Evolutionary conservation across 257 asterid species (phyloP), one percentile per base, ranked within the genome.

Genomic region (Eucommia ulmoides): DNA sequence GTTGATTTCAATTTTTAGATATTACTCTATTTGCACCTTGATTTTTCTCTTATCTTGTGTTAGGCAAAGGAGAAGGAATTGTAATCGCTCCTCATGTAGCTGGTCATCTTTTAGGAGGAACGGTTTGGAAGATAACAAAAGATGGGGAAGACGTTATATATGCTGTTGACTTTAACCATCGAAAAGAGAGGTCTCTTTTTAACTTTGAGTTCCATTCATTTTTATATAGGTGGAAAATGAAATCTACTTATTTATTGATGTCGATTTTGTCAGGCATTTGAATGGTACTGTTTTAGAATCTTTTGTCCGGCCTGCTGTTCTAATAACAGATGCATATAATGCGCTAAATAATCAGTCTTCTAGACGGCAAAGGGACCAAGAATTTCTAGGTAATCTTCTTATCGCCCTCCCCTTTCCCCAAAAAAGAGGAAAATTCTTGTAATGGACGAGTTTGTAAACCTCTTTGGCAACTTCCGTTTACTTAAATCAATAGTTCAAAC

Each of bases 81-180:
- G 96, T 91, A 61, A 81, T 91, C 79, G 94, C 99, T 63, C 96
- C 99, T 42, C 92, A 80, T 60, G 92, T 88, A 60, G 92, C 99
- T 64, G 96, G 99, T 65, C 99, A 86, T 81, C 84, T 86, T 44
- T 73, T 91, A 69, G 99, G 99, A 45, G 95, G 95, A 50, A 79
- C 96, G 12, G 53, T 81, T 63, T 91, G 99, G 99, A 91, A 69
- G 73, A 64, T 91, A 56, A 86, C 99, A 17, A 91, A 86, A 73
- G 99, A 86, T n/a, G 99, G 99, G 50, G 99, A 91, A 73, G 99
- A 91, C 65, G 86, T 91, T 70, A 91, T 86, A 52, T 91, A 91
- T 65, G 99, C 96, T 50, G 99, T 83, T 47, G 96, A 86, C 71
- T 91, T 91, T 69, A 91, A 91, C 72, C 99, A 91, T 55, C 93